Evolutionary conservation across 768 basidiomycete genomes (phyloP).

Genomic region (Mrakia hoshinonis): DNA sequence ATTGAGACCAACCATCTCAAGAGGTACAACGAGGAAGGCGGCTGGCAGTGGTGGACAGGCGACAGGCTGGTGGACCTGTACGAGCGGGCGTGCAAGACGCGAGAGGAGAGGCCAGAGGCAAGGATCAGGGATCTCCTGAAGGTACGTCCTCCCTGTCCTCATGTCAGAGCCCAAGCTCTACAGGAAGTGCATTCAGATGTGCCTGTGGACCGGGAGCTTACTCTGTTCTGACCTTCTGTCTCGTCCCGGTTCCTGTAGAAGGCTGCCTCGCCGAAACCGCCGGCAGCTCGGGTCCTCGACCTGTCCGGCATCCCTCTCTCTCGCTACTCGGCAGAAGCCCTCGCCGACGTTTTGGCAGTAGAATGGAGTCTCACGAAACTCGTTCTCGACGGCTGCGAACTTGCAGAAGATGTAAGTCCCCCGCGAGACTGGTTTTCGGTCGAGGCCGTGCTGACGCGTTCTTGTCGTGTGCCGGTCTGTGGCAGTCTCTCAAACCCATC

Average conservation of each 20-base stretch:
- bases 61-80: slow-evolving; percentile 80
- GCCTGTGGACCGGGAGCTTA: neutral
- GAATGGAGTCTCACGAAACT: slow-evolving; percentile 88
- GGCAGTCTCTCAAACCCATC: slow-evolving; percentile 73
- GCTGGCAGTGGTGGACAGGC: slow-evolving; percentile 71
- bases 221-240: slow-evolving; percentile 1
- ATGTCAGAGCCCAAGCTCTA: no score
- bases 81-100: slow-evolving; percentile 42
- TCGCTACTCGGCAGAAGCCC: slow-evolving; percentile 58
- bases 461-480: neutral
- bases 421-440: neutral
- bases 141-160: slow-evolving; percentile 30
- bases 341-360: slow-evolving; percentile 83
- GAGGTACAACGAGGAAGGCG: slow-evolving; percentile 63
- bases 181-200: neutral
- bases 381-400: slow-evolving; percentile 73
- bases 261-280: slow-evolving; percentile 15
- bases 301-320: slow-evolving; percentile 72
- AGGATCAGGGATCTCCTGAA: slow-evolving; percentile 34
- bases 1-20: slow-evolving; percentile 44
- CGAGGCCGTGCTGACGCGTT: neutral
- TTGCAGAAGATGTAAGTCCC: slow-evolving; percentile 65
- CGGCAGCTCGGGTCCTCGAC: slow-evolving; percentile 67
- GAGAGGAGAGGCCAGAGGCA: slow-evolving; percentile 36
- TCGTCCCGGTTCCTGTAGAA: slow-evolving; percentile 11